Percentiles rank a stretch among this genome's conserved stretches.
phyloP scores from a whole-genome alignment of 2,329 filamentous ascomycete genomes.

The Emergomyces africanus region DNA sequence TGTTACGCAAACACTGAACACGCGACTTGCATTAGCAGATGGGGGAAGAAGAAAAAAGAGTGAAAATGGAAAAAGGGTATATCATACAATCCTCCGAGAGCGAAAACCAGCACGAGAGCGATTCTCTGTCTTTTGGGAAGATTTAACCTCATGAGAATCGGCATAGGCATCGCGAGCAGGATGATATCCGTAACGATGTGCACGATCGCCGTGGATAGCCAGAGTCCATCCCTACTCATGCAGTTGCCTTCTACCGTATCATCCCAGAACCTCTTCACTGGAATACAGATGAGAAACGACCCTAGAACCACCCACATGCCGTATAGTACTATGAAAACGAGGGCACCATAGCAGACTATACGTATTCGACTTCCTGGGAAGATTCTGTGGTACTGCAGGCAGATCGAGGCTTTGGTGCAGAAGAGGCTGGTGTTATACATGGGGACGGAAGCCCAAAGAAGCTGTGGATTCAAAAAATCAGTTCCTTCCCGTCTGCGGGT shows the following conservation, averaged over 20 bases:
- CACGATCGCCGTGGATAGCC: slow-evolving; percentile 32
- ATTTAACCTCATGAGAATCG: slow-evolving; percentile 27
- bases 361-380: slow-evolving; percentile 21
- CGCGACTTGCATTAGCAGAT: slow-evolving; percentile 8
- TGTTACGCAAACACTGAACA: slow-evolving; percentile 26
- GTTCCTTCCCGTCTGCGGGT: not conserved
- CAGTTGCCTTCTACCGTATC: slow-evolving; percentile 18
- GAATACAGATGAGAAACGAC: slow-evolving; percentile 21
- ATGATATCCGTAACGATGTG: slow-evolving; percentile 32
- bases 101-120: slow-evolving; percentile 30
- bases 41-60: not conserved
- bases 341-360: slow-evolving; percentile 21
- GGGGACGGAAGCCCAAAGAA: slow-evolving; percentile 22
- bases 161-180: slow-evolving; percentile 34
- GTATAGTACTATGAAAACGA: slow-evolving; percentile 22
- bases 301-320: slow-evolving; percentile 21
- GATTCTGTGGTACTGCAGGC: slow-evolving; percentile 25
- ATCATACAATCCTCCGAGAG: slow-evolving; percentile 25
- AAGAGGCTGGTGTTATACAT: slow-evolving; percentile 24
- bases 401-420: slow-evolving; percentile 23
- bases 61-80: not conserved
- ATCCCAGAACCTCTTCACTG: slow-evolving; percentile 21
- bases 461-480: slow-evolving; percentile 9
- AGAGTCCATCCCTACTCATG: slow-evolving; percentile 28
- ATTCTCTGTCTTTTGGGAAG: slow-evolving; percentile 27